Evolutionary conservation across 202 grass and related monocot species (phyloP), one percentile per base, ranked within the genome.

Genomic region (Dendrocalamus latiflorus): DNA sequence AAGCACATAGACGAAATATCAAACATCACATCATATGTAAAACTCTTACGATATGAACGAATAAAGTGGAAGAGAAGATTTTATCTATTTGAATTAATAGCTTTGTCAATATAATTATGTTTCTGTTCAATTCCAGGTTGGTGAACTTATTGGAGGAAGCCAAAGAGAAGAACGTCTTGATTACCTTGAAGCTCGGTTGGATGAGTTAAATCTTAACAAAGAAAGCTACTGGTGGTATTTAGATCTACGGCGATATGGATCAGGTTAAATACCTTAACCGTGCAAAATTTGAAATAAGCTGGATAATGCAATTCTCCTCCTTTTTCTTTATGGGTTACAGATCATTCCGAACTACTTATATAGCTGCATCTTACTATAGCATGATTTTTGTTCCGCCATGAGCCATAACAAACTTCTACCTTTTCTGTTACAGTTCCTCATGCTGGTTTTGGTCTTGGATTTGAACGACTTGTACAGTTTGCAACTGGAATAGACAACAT

Each of bases 181-280:
- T 86, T 81, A 92, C 89, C 89, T 98, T 75, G 96, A 95, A 86
- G 88, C 68, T 41, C 89, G 96, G 22, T 72, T 99, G 72, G 96
- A 99, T 41, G 87, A 95, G 85, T 77, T 88, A 82, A 93, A 99
- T 83, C 93, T 95, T 49, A 87, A 87, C 73, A 99, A 99, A 71
- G 91, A 99, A 71, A 95, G 75, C 86, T 99, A 93, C 76, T 99
- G 96, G 93, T 99, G 96, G 96, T 99, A 99, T 72, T 91, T 99
- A 58, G 96, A 99, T 83, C 83, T 99, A 56, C 84, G 93, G 42
- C 91, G 91, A 77, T 95, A 89, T 87, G 96, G 96, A 70, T 99
- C 96, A 89, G 96, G 96, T 95, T 88, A 79, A 92, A 51, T 39
- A 37, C n/a, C 17, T 57, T 37, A 55, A 11, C 16, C 7, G 36